Evolutionary conservation across 2,329 filamentous ascomycete genomes (phyloP), one percentile per base, ranked within the genome.

Genomic region (Acephala macrosclerotiorum): DNA sequence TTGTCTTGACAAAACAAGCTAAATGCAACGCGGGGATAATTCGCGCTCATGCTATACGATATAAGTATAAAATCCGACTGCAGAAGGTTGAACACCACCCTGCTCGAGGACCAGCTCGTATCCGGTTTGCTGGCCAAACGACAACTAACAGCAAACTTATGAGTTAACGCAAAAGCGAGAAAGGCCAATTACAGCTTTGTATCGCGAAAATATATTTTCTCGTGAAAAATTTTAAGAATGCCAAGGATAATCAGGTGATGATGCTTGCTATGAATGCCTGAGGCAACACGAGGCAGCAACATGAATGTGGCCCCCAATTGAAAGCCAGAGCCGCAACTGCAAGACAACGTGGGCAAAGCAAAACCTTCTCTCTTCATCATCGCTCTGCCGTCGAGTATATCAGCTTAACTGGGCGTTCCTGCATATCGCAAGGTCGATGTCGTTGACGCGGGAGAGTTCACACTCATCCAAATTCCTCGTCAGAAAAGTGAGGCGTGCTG

Each of bases 351-450:
- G 47, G 47, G 25, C 38, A 42, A 42, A 53, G 25, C 26, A 29
- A 16, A 29, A 7, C 16, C 49, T 53, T 29, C 49, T 14, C 25
- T 53, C 25, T 53, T 53, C 49, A 3, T 11, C 6, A 7, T 33
- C 26, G 1, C 49, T 14, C 22, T 53, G 16, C 25, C 33, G 49
- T 33, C 26, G 26, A 18, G 49, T 53, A 53, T 29, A 33, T 53
- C 49, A 53, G 22, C 49, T 12, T 11, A 33, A 1, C 6, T 29
- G 49, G 49, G 22, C 49, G 25, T 49, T 20, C 9, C 45, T 53
- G 49, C 49, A 53, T 53, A 53, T 53, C 49, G 49, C 49, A 53
- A 53, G 49, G 49, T 53, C 49, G 49, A 53, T 53, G 25, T 53
- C 26, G 49, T 53, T 53, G 49, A 53, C 49, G 25, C 25, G 49